Base-by-base conservation (phyloP, 2,329 filamentous ascomycete species). In the Helminthosporium solani region DNA sequence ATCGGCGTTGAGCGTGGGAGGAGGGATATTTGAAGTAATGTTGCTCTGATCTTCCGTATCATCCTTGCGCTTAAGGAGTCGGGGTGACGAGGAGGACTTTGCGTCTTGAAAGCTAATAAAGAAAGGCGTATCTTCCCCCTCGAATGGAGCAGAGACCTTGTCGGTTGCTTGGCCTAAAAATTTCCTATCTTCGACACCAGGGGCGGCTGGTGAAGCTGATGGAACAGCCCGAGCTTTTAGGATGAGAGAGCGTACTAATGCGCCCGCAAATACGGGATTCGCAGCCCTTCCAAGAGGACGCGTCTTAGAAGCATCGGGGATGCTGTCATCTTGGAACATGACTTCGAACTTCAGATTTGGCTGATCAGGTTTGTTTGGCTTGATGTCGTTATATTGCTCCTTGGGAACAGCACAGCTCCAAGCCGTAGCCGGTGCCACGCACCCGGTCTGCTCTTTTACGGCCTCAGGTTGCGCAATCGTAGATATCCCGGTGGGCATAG, bases 151-250 rank as follows among this genome's bases (percentile, higher is more conserved):
- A 11, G 79, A 75, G 50, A 88, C 83, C 0, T 80, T 78, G 60
- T 97, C 92, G 0, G 90, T 95, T 0, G 88, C 91, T 63, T 90
- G 88, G 3, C 91, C 90, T 7, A 96, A 70, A 61, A 96, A 96
- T 51, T 75, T 79, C 70, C 89, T 86, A 49, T 97, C 91, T 31
- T 82, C 74, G 20, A 81, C 74, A n/a, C 71, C 73, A 0, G 86
- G 85, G 3, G 84, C 76, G 1, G 73, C 59, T 0, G 86, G 86
- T 2, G 75, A 70, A 0, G 86, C 75, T 1, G 70, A 70, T 31
- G 65, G 70, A 28, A 53, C 51, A 28, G 56, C 59, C 7, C 67
- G 64, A 33, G 50, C 34, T 11, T 42, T 48, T 3, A 70, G 54
- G 28, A 70, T 50, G 7, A 42, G 47, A 19, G 64, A 67, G 19